Evolutionary conservation across 371 early-diverging fungal genomes (phyloP), one percentile per base, ranked within the genome.

Genomic region (Mucor sp.): DNA sequence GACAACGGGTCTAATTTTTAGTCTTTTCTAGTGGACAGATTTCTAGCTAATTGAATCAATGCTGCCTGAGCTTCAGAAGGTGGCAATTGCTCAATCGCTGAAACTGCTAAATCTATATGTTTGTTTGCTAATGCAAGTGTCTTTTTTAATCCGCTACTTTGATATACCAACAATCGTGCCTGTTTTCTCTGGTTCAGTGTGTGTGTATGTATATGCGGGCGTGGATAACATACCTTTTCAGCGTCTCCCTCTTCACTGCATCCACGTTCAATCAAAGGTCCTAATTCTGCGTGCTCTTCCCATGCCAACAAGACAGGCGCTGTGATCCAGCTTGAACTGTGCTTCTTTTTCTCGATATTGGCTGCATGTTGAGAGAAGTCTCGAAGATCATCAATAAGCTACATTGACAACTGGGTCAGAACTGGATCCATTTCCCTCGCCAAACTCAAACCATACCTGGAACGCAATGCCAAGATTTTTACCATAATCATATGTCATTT

Each of bases 261-360:
- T 68, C 92, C 91, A 47, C 98, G 93, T 58, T 93, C 90, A 59
- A 97, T 94, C 57, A 95, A 74, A 8, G 89, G 89, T 5, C 89
- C 91, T 44, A 98, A 77, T 72, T 94, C 92, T 0, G 97, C 93
- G 69, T 82, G 93, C 75, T 94, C 90, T 67, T 95, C 92, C 83
- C 94, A 93, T 5, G 98, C 97, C 76, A 91, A 97, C 37, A 98
- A 79, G 0, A 98, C 96, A 0, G 98, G 98, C 1, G 97, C 97
- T 14, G 97, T 97, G 27, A 37, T 37, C 59, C 33, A 59, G 0
- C 60, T 12, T 39, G 33, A 15, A 14, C 2, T 59, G 3, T 59
- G 25, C 14, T 25, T 23, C 39, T 59, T 59, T 73, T 97, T 98
- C 28, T 97, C 97, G 32, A 97, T 79, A 57, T 92, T 88, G n/a